phyloP scores from a whole-genome alignment of 768 basidiomycete species.

The Asterophora parasitica region DNA sequence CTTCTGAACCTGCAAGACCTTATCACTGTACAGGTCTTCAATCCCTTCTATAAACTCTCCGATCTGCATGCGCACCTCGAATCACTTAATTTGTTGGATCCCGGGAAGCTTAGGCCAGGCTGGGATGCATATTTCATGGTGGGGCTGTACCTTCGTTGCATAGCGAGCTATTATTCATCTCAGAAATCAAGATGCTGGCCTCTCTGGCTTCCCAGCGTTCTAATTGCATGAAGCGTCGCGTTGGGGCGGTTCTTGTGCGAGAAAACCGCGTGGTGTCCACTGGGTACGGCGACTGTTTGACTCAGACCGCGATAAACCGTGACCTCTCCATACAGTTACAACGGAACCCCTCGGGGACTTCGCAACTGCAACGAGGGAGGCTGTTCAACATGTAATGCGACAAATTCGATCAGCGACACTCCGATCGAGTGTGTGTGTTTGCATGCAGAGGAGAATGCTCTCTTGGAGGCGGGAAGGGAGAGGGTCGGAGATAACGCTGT shows the following conservation, averaged over 20 bases:
- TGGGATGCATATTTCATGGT: slow-evolving; percentile 99
- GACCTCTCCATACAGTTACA: slow-evolving; percentile 57
- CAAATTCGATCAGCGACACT: slow-evolving; percentile 35
- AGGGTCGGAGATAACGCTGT: slow-evolving; percentile 77
- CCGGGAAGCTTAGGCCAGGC: slow-evolving; percentile 73
- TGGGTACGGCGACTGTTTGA: slow-evolving; percentile 43
- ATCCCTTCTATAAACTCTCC: slow-evolving; percentile 53
- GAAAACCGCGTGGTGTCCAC: slow-evolving; percentile 76
- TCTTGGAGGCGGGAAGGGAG: slow-evolving; percentile 91
- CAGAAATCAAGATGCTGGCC: slow-evolving; percentile 69
- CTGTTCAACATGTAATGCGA: slow-evolving; percentile 73
- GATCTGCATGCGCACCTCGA: slow-evolving; percentile 62
- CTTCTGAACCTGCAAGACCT: slow-evolving; percentile 36
- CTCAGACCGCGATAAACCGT: not conserved
- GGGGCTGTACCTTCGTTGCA: slow-evolving; percentile 13
- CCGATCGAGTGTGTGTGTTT: slow-evolving; percentile 85
- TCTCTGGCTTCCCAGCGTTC: slow-evolving; percentile 85
- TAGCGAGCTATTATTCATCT: not conserved
- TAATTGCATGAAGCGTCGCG: slow-evolving; percentile 96
- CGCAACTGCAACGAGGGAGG: slow-evolving; percentile 91
- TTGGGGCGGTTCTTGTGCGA: slow-evolving; percentile 89
- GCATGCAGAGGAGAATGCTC: slow-evolving; percentile 97
- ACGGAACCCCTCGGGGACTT: slow-evolving; percentile 90
- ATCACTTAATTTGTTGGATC: slow-evolving; percentile 60
- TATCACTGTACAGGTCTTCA: slow-evolving; percentile 57